Conservation (phyloP, 2,329 filamentous ascomycete genomes). For the Graphilbum ipis-grandicollis region DNA sequence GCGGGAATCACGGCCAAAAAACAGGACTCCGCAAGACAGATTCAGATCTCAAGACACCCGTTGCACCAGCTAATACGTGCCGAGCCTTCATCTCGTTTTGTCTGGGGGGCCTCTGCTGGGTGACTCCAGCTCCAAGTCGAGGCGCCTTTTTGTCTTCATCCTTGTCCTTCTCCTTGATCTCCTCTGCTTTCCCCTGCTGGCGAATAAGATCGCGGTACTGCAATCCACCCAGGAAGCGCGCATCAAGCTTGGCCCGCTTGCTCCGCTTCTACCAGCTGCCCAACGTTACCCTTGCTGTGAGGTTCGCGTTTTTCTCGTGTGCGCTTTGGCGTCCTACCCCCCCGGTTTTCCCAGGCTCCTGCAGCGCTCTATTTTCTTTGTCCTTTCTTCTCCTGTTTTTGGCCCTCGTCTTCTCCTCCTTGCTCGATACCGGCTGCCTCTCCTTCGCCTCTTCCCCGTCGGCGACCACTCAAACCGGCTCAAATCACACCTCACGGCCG, state of each 20-base stretch:
- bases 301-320: not conserved
- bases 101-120: too few relatives aligned
- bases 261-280: not conserved
- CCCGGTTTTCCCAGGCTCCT: not conserved
- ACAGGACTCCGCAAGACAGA: too few relatives aligned
- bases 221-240: too few relatives aligned
- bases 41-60: too few relatives aligned
- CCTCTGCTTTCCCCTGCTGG: not conserved
- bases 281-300: not conserved
- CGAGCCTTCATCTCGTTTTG: too few relatives aligned
- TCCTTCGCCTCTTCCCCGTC: not conserved
- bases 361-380: not conserved
- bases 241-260: not conserved
- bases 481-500: not conserved
- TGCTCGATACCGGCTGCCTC: not conserved
- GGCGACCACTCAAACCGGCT: not conserved
- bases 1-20: too few relatives aligned
- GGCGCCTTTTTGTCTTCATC: too few relatives aligned
- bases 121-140: too few relatives aligned
- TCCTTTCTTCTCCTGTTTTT: not conserved
- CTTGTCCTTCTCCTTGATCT: too few relatives aligned
- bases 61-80: too few relatives aligned
- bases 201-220: not conserved
- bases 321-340: not conserved
- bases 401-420: not conserved